Evolutionary conservation across 495 filamentous ascomycete species (phyloP), one percentile per base, ranked within the genome.

Genomic region (Penicillium cinerascens): DNA sequence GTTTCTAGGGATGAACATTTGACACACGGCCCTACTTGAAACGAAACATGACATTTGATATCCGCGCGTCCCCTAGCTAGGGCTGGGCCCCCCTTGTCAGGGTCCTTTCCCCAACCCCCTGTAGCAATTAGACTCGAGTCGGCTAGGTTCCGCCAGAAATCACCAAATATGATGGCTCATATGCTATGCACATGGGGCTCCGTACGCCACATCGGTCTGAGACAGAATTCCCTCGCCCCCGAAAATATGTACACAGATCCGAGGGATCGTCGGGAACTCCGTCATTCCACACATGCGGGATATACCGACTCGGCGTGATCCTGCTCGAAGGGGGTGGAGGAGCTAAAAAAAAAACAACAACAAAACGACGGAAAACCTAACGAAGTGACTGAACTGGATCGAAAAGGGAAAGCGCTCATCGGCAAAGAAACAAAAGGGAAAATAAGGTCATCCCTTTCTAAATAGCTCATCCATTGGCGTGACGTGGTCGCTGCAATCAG

Each of bases 161-260:
- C 36, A 43, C 16, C 38, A 55, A 59, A 63, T 61, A 52, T 61
- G 63, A 66, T 56, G 42, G 21, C 52, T 66, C 63, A 66, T 60
- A 63, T 66, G 56, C 51, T 23, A 61, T 58, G 58, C 54, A 42
- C 36, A 46, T 45, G 27, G 27, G 25, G 25, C 16, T 26, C 15
- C 18, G 26, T 46, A 36, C 44, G 54, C 51, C 44, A 50, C 44
- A 11, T 9, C 21, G 21, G 42, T 49, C 39, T 47, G 44, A 56
- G 44, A 56, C 51, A 46, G 40, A 51, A 58, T 58, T 52, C 47
- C 26, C 48, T 36, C 9, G 20, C 18, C 42, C 16, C 40, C 5
- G 13, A 35, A 58, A 61, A 55, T 55, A 62, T 55, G 55, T 59
- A 49, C 46, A 51, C 29, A 44, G 49, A 29, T 39, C 22, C 11